Evolutionary conservation across 768 basidiomycete genomes (phyloP), one percentile per base, ranked within the genome.

Genomic region (Panaeolus papilionaceus): DNA sequence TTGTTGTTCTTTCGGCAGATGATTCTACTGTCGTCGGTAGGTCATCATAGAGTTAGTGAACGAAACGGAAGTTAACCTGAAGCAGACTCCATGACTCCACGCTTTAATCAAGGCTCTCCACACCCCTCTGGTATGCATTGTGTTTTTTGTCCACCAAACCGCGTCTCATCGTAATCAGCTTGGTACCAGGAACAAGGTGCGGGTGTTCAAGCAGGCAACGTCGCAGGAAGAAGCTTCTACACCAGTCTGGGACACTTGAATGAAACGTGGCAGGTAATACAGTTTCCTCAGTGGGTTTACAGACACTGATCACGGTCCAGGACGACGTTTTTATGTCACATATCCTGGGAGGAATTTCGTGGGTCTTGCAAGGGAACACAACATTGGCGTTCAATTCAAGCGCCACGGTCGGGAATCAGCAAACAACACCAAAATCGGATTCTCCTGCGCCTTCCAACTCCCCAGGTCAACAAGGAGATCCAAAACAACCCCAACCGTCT

Each of bases 131-230:
- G 92, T 89, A 75, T 70, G 82, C 71, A 5, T 16, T 33, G 18
- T 47, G 16, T 39, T 10, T 38, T 33, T 23, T 9, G 45, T 6
- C 5, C 42, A 40, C 39, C 23, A 38, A 23, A 47, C 26, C 51
- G 33, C 16, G 42, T 33, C 33, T 2, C 51, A 26, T 61, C 69
- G 49, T 65, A 39, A 26, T 58, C 69, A 93, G 93, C 95, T 23
- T 96, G 93, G 94, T 95, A 86, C 75, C 93, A 94, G 77, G 89
- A 91, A 70, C 85, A 82, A 2, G 92, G 92, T 18, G 88, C 89
- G 37, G 92, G 92, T 0, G 86, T 87, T 3, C 81, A 86, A 69
- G 75, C 74, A 33, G 77, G 82, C 20, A 75, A 83, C 28, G 72
- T 74, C 45, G 84, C 89, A 2, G 94, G 93, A 23, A 85, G 94